phyloP scores from a whole-genome alignment of 768 basidiomycete genomes.

The Porphyrellus cyaneotinctus region DNA sequence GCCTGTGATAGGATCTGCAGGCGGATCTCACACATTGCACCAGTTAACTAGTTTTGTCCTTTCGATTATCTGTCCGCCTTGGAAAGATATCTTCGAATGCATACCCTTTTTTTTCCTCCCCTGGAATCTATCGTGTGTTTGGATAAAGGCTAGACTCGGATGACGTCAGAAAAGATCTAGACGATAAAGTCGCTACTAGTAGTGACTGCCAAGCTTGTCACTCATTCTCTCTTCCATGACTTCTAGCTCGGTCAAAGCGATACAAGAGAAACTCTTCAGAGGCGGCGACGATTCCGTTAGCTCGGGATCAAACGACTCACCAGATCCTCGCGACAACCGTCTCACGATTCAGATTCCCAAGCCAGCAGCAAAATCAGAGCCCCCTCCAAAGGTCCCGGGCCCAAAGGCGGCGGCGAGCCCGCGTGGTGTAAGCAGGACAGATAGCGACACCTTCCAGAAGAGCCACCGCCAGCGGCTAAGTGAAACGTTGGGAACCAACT shows the following conservation, averaged over 20 bases:
- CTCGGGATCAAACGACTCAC: constrained; percentile 18
- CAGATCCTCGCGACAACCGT: constrained; percentile 30
- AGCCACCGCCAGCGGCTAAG: constrained; percentile 63
- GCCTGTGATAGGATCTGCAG: constrained; percentile 27
- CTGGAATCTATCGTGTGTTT: constrained; percentile 8
- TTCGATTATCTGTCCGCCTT: constrained; percentile 3
- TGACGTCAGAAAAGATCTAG: constrained; percentile 22
- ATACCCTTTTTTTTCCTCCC: constrained; percentile 19
- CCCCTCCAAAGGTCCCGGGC: constrained; percentile 43
- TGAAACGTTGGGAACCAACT: constrained; percentile 61
- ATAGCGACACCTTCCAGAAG: constrained; percentile 19
- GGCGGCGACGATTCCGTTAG: constrained; percentile 30
- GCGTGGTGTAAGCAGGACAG: constrained; percentile 2
- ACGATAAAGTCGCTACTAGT: neutral
- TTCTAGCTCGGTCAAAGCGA: constrained; percentile 50
- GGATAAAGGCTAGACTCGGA: neutral
- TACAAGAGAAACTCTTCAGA: constrained; percentile 73
- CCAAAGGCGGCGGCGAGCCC: constrained; percentile 40
- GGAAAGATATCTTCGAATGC: constrained; percentile 15
- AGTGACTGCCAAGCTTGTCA: too few relatives aligned
- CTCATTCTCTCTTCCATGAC: constrained; percentile 42
- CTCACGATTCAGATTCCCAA: constrained; percentile 76
- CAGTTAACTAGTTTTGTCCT: constrained; percentile 17
- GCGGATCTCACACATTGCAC: constrained; percentile 23
- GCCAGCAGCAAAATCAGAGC: constrained; percentile 30